Base-by-base conservation (phyloP, 495 filamentous ascomycete genomes). In the Hypoxylon lienhwacheense region DNA sequence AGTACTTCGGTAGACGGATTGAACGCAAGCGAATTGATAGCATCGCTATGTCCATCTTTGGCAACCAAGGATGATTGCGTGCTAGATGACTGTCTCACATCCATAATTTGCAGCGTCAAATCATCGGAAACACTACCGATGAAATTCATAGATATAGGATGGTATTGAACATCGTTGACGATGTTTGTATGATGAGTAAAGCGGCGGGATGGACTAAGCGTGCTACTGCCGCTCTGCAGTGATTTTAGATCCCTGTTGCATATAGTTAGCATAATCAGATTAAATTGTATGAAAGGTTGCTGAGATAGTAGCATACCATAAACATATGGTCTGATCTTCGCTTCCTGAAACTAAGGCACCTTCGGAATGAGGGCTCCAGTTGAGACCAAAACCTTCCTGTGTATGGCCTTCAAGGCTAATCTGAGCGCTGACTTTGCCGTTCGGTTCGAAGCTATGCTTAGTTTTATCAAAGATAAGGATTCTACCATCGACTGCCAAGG, bases 51-150 rank as follows among this genome's bases (percentile, higher is more conserved):
- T 6, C 80, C 83, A 35, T 75, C 68, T 43, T 81, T 81, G 15
- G 85, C 85, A 12, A 82, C 74, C n/a, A 84, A 74, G 11, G 87
- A 83, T 4, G 87, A 82, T 37, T 80, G 77, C 34, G 78, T 73
- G 48, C 75, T 84, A n/a, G 83, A 76, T 0, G 79, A 33, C 42
- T 79, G 75, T 36, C 95, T 87, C 16, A 86, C 79, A 69, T 99
- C 95, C 42, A 97, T 77, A 44, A 99, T 87, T 68, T 96, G 88
- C 29, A 97, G 81, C 3, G 89, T 96, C 50, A 92, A 79, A 64
- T 99, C 95, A 66, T 99, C 95, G 15, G 95, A 97, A 1, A 96
- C 93, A 11, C 87, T 91, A 47, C 90, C 95, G 45, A 98, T 89
- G 47, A 95, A 81, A 43, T 82, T 82, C 28, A 81, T 80, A 48